A percentile compares a stretch with the other conserved stretches of the same genome.
These are phyloP conservation scores for Aeminium ludgeri DNA, from an alignment of 495 filamentous ascomycete genomes.

Conservation along the genomic window DNA sequence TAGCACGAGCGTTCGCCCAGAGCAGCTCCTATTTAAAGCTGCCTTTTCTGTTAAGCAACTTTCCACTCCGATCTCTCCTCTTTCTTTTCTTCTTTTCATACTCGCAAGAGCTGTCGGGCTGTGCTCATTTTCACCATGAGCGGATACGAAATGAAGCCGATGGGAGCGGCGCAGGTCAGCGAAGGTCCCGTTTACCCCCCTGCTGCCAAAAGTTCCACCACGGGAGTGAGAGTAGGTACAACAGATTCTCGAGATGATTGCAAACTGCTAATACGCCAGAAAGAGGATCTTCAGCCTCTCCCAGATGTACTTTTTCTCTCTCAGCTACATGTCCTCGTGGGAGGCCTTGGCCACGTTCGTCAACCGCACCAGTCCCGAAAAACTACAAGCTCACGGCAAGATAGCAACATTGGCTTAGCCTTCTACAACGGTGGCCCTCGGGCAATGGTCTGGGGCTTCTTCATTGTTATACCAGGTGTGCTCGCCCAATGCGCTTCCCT, in stretches of 20 bases:
- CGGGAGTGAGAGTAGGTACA: conserved; percentile 1
- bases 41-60: no score
- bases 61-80: no score
- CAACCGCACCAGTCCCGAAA: not conserved
- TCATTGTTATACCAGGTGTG: conserved; percentile 1
- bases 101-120: no score
- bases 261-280: not conserved
- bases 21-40: no score
- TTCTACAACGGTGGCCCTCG: conserved; percentile 8
- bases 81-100: not conserved
- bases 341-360: conserved; percentile 6
- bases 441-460: conserved; percentile 9
- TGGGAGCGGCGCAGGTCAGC: not conserved
- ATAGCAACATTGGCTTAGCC: conserved; percentile 3
- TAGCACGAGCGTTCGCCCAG: no score
- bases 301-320: conserved; percentile 5
- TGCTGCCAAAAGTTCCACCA: not conserved
- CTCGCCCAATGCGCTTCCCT: conserved; percentile 5
- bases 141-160: not conserved
- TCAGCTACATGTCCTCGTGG: conserved; percentile 8
- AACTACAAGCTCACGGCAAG: not conserved
- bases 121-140: not conserved
- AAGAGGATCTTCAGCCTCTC: conserved; percentile 7
- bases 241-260: not conserved
- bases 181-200: not conserved